Conservation (phyloP, 2,329 filamentous ascomycete species). For the Scedosporium aurantiacum region DNA sequence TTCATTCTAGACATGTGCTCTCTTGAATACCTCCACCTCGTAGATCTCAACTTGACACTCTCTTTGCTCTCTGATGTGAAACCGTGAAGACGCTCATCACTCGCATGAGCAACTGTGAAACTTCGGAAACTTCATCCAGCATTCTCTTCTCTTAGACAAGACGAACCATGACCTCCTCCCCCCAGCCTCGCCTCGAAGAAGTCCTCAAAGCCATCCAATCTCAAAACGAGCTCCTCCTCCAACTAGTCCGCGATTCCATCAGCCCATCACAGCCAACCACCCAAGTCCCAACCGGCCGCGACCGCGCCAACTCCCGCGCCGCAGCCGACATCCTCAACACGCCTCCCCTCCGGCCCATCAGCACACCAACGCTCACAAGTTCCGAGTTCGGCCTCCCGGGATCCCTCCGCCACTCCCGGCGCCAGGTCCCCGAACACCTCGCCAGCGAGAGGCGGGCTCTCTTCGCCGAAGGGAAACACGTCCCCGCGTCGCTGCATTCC, state of each 20-base stretch:
- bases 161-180: slow-evolving; percentile 8
- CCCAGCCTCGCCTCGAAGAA: slow-evolving; percentile 19
- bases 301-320: slow-evolving; percentile 5
- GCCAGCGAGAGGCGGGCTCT: too few relatives aligned
- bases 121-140: neutral
- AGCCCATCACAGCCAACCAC: neutral
- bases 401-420: neutral
- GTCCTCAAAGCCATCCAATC: slow-evolving; percentile 21
- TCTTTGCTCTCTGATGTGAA: neutral
- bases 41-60: neutral
- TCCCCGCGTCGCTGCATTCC: slow-evolving; percentile 11
- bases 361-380: slow-evolving; percentile 9
- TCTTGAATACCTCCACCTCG: neutral
- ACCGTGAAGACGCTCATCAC: neutral
- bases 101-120: neutral
- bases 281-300: neutral
- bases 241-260: slow-evolving; percentile 17
- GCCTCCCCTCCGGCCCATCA: slow-evolving; percentile 17
- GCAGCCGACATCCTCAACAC: slow-evolving; percentile 14
- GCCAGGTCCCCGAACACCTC: neutral
- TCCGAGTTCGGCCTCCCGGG: neutral
- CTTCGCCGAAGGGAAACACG: slow-evolving; percentile 6
- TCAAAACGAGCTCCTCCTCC: slow-evolving; percentile 23
- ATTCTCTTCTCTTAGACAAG: neutral
- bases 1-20: neutral